phyloP scores from a whole-genome alignment of 1,139 yeast genomes.

The Taphrina pruni region DNA sequence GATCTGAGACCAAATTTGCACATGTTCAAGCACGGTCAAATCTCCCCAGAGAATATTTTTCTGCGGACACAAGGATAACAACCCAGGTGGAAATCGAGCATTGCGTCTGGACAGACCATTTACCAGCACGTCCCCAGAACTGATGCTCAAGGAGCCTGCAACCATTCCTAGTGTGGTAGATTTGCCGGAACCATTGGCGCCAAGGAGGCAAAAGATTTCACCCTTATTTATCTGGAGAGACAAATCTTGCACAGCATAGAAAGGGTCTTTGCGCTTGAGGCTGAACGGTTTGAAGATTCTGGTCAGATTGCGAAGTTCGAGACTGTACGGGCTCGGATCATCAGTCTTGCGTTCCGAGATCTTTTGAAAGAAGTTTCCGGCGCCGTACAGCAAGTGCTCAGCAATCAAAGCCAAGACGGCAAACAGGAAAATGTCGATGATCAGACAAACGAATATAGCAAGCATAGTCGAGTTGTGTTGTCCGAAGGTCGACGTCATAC shows the following conservation, averaged over 20 bases:
- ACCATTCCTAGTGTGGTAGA: constrained; percentile 54
- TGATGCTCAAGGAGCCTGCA: constrained; percentile 51
- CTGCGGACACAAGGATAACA: constrained; percentile 52
- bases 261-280: constrained; percentile 42
- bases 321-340: not conserved
- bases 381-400: constrained; percentile 18
- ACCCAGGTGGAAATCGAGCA: constrained; percentile 50
- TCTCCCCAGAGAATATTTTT: constrained; percentile 53
- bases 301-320: constrained; percentile 19
- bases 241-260: constrained; percentile 51
- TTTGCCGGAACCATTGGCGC: constrained; percentile 55
- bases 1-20: constrained; percentile 51
- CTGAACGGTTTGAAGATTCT: constrained; percentile 25
- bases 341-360: not conserved
- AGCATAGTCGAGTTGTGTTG: constrained; percentile 27
- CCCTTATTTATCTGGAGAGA: constrained; percentile 49
- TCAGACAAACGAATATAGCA: constrained; percentile 14
- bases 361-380: constrained; percentile 17
- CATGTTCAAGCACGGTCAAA: constrained; percentile 52
- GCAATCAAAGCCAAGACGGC: constrained; percentile 9
- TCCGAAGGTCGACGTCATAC: constrained; percentile 7
- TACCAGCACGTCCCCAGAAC: constrained; percentile 49
- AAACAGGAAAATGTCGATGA: constrained; percentile 27
- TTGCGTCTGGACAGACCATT: constrained; percentile 37
- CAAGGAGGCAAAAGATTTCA: constrained; percentile 52